Evolutionary conservation across 2,329 filamentous ascomycete species (phyloP).

Genomic region (Clonostachys sp.): DNA sequence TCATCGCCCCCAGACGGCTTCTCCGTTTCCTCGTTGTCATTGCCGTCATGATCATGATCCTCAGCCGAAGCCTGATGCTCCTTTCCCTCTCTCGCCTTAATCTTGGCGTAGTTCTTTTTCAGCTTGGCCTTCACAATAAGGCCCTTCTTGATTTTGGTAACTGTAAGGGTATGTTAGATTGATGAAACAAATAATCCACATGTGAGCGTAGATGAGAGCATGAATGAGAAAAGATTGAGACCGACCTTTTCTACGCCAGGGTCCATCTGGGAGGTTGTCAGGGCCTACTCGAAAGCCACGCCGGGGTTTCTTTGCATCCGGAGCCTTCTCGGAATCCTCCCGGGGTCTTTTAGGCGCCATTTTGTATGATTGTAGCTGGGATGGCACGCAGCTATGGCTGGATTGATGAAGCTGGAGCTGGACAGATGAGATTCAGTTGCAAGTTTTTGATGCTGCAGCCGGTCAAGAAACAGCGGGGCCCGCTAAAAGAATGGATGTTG

Average conservation of each 20-base stretch:
- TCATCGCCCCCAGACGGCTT: slow-evolving; percentile 11
- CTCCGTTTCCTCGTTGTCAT: slow-evolving; percentile 2
- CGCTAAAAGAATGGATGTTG: too few species aligned
- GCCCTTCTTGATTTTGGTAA: slow-evolving; percentile 83
- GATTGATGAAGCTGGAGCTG: not conserved
- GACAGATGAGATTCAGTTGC: not conserved
- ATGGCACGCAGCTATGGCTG: not conserved
- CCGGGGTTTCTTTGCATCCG: slow-evolving; percentile 44
- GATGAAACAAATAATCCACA: not conserved
- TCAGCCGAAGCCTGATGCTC: slow-evolving; percentile 15
- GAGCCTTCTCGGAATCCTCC: slow-evolving; percentile 19
- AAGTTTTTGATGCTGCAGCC: too few species aligned
- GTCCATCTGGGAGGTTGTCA: slow-evolving; percentile 85
- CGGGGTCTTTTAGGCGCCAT: slow-evolving; percentile 61
- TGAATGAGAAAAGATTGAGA: slow-evolving; percentile 2
- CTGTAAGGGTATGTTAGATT: slow-evolving; percentile 32
- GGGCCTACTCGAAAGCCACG: slow-evolving; percentile 85
- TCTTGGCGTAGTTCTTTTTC: slow-evolving; percentile 86
- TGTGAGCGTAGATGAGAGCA: slow-evolving; percentile 5
- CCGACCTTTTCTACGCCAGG: slow-evolving; percentile 72
- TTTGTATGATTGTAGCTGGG: not conserved
- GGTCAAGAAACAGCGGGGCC: too few species aligned
- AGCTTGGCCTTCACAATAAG: slow-evolving; percentile 91
- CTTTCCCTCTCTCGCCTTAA: slow-evolving; percentile 49
- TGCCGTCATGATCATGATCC: slow-evolving; percentile 5